Percentiles rank a stretch among this genome's conserved stretches.
These are phyloP conservation scores for Nitzschia sp. DNA, from an alignment of 108 stramenopile genomes.

Conservation along the genomic window DNA sequence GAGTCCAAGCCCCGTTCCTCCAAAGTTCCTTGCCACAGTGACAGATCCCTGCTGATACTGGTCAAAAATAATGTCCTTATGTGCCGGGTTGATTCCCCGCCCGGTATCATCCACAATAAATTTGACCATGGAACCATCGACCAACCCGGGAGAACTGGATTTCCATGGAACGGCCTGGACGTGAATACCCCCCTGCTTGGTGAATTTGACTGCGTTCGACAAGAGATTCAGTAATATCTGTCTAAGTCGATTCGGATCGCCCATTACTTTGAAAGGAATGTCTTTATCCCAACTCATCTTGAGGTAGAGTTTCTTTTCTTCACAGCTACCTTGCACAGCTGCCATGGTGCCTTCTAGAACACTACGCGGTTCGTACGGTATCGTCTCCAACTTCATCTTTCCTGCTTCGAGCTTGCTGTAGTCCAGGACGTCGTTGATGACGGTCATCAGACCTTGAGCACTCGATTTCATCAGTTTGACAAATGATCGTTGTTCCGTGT, in stretches of 20 bases:
- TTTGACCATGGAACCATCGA: slow-evolving; percentile 1
- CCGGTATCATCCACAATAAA: slow-evolving; percentile 58
- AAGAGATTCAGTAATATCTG: slow-evolving; percentile 58
- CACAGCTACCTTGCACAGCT: slow-evolving; percentile 13
- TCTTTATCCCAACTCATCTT: neutral
- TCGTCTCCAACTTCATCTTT: slow-evolving; percentile 46
- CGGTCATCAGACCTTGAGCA: slow-evolving; percentile 33
- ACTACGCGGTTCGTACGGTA: slow-evolving; percentile 35
- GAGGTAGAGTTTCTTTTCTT: slow-evolving; percentile 33
- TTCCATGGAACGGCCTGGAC: neutral
- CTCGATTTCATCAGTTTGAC: slow-evolving; percentile 33
- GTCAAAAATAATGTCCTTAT: slow-evolving; percentile 38
- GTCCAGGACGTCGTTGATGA: slow-evolving; percentile 51
- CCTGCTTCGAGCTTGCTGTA: slow-evolving; percentile 56
- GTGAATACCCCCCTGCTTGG: slow-evolving; percentile 25
- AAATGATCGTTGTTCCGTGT: slow-evolving; percentile 33
- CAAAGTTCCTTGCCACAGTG: slow-evolving; percentile 39
- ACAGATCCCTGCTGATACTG: slow-evolving; percentile 41
- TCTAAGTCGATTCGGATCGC: slow-evolving; percentile 55
- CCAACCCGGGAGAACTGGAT: neutral
- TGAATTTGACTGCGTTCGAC: slow-evolving; percentile 64
- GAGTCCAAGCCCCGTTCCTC: slow-evolving; percentile 58
- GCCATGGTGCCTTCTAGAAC: slow-evolving; percentile 41
- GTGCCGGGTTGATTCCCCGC: slow-evolving; percentile 38
- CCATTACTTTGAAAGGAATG: slow-evolving; percentile 28